Evolutionary conservation across 2,329 filamentous ascomycete species (phyloP).

Genomic region (Elsinoe fawcettii): DNA sequence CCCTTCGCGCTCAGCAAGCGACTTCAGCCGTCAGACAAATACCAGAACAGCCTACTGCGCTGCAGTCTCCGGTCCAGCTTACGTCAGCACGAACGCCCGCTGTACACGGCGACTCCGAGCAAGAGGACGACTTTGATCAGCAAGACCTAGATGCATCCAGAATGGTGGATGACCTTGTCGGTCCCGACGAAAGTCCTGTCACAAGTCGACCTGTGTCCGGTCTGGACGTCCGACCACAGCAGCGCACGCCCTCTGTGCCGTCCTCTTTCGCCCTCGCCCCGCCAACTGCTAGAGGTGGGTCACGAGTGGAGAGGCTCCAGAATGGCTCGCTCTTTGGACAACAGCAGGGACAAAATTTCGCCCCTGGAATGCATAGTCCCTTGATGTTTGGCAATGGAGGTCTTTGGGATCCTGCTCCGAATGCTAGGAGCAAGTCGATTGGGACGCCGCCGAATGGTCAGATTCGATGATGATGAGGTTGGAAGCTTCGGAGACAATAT

Average conservation of each 20-base stretch:
- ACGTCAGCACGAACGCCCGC: neutral
- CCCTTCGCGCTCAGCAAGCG: neutral
- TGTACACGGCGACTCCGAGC: neutral
- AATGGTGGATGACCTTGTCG: slow-evolving; percentile 53
- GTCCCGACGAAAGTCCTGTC: slow-evolving; percentile 36
- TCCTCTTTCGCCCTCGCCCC: slow-evolving; percentile 19
- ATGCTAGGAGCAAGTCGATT: slow-evolving; percentile 14
- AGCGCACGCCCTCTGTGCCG: neutral
- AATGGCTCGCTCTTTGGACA: slow-evolving; percentile 8
- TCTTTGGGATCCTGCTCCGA: slow-evolving; percentile 28
- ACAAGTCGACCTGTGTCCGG: neutral
- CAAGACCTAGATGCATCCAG: slow-evolving; percentile 44
- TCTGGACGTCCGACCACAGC: neutral
- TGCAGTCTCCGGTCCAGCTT: neutral
- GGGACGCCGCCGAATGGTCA: slow-evolving; percentile 19
- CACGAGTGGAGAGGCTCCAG: slow-evolving; percentile 21
- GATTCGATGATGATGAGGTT: slow-evolving; percentile 16
- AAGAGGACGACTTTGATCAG: slow-evolving; percentile 3
- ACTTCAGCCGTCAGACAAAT: neutral
- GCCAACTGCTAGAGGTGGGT: slow-evolving; percentile 19
- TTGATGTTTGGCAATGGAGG: slow-evolving; percentile 35
- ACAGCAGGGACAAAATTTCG: slow-evolving; percentile 25
- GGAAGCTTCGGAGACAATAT: no score
- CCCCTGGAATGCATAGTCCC: slow-evolving; percentile 33
- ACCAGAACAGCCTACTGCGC: neutral